phyloP scores from a whole-genome alignment of 2,329 filamentous ascomycete genomes.

The Botrytis byssoidea region DNA sequence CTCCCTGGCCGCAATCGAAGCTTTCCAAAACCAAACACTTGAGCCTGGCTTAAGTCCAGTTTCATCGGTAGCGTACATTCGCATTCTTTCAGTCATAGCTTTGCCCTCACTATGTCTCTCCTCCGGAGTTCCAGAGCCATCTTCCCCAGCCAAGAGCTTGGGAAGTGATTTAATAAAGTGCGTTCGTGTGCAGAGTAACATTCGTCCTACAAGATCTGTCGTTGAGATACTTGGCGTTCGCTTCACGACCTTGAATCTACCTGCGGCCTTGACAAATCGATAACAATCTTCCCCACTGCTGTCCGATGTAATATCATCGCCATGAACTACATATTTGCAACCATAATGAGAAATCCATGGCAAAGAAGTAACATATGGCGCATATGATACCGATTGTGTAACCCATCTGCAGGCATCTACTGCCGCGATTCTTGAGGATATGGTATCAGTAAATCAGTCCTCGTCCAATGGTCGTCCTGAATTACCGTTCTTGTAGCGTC shows the following conservation, averaged over 20 bases:
- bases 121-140: conserved; percentile 67
- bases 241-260: conserved; percentile 94
- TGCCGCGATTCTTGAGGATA: conserved; percentile 65
- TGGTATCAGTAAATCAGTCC: conserved; percentile 35
- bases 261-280: conserved; percentile 91
- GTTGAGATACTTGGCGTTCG: conserved; percentile 95
- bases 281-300: conserved; percentile 94
- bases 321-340: conserved; percentile 93
- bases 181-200: conserved; percentile 91
- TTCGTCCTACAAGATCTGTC: conserved; percentile 95
- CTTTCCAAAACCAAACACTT: conserved; percentile 82
- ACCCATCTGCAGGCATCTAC: conserved; percentile 96
- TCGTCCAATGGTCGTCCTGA: conserved; percentile 25
- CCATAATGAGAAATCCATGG: conserved; percentile 95
- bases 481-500: conserved; percentile 80
- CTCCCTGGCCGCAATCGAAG: conserved; percentile 43
- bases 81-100: conserved; percentile 74
- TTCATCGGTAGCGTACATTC: conserved; percentile 84
- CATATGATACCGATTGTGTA: conserved; percentile 76
- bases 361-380: conserved; percentile 91
- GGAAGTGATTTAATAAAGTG: conserved; percentile 87
- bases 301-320: conserved; percentile 96
- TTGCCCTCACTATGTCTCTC: conserved; percentile 63
- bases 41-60: conserved; percentile 75
- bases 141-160: conserved; percentile 64